These are phyloP conservation scores for Colletotrichum navitas DNA, from an alignment of 2,329 filamentous ascomycete species.

Conservation along the genomic window DNA sequence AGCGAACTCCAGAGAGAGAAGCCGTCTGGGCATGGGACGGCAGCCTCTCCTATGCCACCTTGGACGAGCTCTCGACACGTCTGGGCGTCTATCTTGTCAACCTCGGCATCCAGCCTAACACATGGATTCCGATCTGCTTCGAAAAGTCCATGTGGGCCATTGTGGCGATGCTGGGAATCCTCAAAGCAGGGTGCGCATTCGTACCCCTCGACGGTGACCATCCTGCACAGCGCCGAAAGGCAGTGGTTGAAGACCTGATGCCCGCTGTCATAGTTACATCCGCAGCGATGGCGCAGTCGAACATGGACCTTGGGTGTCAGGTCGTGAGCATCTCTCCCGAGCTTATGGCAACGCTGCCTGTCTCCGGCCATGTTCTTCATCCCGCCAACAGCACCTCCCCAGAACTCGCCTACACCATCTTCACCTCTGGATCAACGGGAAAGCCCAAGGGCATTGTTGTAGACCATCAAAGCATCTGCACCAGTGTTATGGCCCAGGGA, in stretches of 20 bases:
- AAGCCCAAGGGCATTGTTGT: constrained; percentile 61
- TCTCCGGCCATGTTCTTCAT: background rate
- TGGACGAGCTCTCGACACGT: constrained; percentile 12
- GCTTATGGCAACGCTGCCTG: background rate
- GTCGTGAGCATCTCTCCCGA: constrained; percentile 18
- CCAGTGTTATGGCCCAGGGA: background rate
- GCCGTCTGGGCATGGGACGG: constrained; percentile 13
- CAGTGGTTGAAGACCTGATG: background rate
- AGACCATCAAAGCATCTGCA: constrained; percentile 39
- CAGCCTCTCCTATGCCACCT: constrained; percentile 1
- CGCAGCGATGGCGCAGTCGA: constrained; percentile 39
- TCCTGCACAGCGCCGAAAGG: constrained; percentile 6
- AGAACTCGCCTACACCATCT: constrained; percentile 51
- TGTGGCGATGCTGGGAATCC: constrained; percentile 41
- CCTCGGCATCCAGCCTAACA: constrained; percentile 3
- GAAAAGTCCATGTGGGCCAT: constrained; percentile 41
- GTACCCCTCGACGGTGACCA: constrained; percentile 35
- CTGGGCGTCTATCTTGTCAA: background rate
- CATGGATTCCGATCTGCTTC: constrained; percentile 41
- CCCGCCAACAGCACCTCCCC: background rate
- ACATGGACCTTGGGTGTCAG: background rate
- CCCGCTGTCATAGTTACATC: background rate
- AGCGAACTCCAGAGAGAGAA: constrained; percentile 6
- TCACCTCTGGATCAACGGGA: constrained; percentile 59
- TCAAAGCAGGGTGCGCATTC: constrained; percentile 39